phyloP scores from a whole-genome alignment of 345 rosid species.

The Syzygium aromaticum region DNA sequence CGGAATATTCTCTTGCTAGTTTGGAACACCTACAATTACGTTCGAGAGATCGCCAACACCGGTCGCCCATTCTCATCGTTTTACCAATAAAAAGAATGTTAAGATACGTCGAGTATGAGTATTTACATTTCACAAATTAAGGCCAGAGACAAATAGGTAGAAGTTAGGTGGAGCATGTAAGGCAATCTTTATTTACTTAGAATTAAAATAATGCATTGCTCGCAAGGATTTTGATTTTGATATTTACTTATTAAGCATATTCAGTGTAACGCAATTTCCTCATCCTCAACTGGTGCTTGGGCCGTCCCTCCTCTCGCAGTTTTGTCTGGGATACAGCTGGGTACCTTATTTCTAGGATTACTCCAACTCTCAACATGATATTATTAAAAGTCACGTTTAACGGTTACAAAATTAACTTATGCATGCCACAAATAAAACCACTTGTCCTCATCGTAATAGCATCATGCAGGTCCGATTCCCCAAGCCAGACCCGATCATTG shows the following conservation, averaged over 20 bases:
- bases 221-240: no score
- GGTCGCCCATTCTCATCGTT: accelerated
- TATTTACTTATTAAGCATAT: no score
- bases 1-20: accelerated
- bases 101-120: not conserved
- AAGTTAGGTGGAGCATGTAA: no score
- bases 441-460: not conserved
- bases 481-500: not conserved
- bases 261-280: not conserved
- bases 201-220: no score
- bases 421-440: no score
- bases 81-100: no score
- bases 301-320: not conserved
- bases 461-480: not conserved
- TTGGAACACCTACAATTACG: not conserved
- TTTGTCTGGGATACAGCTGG: not conserved
- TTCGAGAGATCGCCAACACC: accelerated
- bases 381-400: no score
- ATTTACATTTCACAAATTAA: not conserved
- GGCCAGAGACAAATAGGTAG: not conserved
- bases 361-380: not conserved
- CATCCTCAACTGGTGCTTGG: not conserved
- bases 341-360: not conserved
- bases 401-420: not conserved
- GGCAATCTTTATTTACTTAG: not conserved